Evolutionary conservation across 345 rosid species (phyloP).

Genomic region (Euphorbia pulcherrima): DNA sequence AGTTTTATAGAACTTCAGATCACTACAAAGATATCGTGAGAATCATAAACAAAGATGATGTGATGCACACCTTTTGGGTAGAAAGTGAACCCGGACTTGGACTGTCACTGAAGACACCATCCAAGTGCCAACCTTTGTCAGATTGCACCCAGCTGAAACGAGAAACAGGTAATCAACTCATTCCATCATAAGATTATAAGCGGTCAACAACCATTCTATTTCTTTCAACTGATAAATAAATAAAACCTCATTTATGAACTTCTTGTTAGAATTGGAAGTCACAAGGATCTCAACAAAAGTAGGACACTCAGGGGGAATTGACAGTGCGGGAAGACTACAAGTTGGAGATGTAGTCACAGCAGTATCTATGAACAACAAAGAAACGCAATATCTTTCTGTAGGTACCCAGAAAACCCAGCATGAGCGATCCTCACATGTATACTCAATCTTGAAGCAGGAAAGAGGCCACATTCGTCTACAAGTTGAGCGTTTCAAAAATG

Average conservation of each 20-base stretch:
- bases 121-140: constrained; percentile 15
- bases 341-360: constrained; percentile 31
- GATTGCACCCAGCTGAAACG: constrained; percentile 15
- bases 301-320: constrained; percentile 24
- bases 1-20: constrained; percentile 27
- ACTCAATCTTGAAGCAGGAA: constrained; percentile 26
- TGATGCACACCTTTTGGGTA: constrained; percentile 31
- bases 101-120: constrained; percentile 23
- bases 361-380: constrained; percentile 28
- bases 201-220: not conserved
- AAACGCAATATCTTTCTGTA: constrained; percentile 28
- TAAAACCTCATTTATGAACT: not conserved
- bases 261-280: constrained; percentile 26
- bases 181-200: not conserved
- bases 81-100: constrained; percentile 34
- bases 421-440: constrained; percentile 21
- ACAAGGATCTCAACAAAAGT: constrained; percentile 25
- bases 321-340: constrained; percentile 31
- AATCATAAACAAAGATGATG: constrained; percentile 17
- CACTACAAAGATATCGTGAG: constrained; percentile 35
- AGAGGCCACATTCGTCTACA: constrained; percentile 26
- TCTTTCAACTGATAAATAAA: not conserved
- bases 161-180: constrained; percentile 25
- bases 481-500: constrained; percentile 26
- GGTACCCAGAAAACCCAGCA: constrained; percentile 25